Percentiles rank a stretch among this genome's conserved stretches.
These are phyloP conservation scores for Heterobasidion irregulare DNA, from an alignment of 1,284 basidiomycete genomes.

Conservation along the genomic window DNA sequence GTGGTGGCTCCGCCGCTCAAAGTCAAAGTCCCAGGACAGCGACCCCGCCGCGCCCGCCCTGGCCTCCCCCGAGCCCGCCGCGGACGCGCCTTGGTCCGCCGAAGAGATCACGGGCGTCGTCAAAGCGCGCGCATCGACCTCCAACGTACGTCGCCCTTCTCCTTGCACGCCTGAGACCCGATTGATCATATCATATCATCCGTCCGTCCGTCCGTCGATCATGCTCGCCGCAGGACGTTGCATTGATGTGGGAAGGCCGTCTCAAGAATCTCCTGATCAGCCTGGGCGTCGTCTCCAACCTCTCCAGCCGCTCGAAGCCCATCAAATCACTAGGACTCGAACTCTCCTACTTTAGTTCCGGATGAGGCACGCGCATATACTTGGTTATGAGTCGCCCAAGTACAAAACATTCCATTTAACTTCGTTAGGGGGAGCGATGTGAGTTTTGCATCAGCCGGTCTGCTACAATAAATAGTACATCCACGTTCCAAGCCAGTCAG, in stretches of 20 bases:
- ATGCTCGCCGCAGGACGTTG: too few species aligned
- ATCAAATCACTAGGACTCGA: slow-evolving; percentile 86
- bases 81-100: slow-evolving; percentile 12
- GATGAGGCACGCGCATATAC: slow-evolving; percentile 17
- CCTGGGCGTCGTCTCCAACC: slow-evolving; percentile 81
- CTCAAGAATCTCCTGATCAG: slow-evolving; percentile 85
- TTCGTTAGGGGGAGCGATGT: too few species aligned
- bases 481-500: neutral
- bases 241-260: slow-evolving; percentile 92
- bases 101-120: slow-evolving; percentile 73
- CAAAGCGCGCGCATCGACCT: slow-evolving; percentile 85
- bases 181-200: too few species aligned
- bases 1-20: slow-evolving; percentile 75
- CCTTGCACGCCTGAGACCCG: neutral
- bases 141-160: slow-evolving; percentile 49
- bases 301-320: slow-evolving; percentile 76
- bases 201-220: too few species aligned
- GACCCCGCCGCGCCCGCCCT: slow-evolving; percentile 5
- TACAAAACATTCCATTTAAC: neutral
- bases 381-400: neutral
- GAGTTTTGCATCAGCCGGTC: neutral
- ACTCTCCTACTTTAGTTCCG: slow-evolving; percentile 85
- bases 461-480: neutral
- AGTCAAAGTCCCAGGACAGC: slow-evolving; percentile 10
- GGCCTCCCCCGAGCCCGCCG: slow-evolving; percentile 7